Percentiles rank a stretch among this genome's conserved stretches.
phyloP scores from a whole-genome alignment of 2,329 filamentous ascomycete species.

The Cadophora gregata region DNA sequence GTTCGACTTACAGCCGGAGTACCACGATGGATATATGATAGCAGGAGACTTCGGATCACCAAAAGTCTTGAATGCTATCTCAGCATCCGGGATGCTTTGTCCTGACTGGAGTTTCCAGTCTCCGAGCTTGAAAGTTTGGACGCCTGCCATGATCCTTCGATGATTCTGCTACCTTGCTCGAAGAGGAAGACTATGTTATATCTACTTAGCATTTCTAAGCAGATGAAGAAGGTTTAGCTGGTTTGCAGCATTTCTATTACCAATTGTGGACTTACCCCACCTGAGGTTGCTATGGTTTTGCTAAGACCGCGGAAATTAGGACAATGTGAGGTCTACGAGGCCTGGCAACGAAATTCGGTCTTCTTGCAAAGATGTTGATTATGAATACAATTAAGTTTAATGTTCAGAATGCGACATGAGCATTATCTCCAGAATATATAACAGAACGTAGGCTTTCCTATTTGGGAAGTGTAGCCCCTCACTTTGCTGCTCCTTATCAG shows the following conservation, averaged over 20 bases:
- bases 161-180: not conserved
- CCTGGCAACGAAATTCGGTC: not conserved
- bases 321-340: not conserved
- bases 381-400: not conserved
- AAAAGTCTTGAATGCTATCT: constrained; percentile 79
- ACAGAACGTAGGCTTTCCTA: not conserved
- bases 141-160: constrained; percentile 28
- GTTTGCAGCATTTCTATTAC: constrained; percentile 7
- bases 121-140: constrained; percentile 62
- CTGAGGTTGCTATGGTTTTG: not conserved
- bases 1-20: constrained; percentile 59
- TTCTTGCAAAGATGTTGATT: not conserved
- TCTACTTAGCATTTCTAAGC: not conserved
- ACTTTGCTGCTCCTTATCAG: constrained; percentile 2
- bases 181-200: not conserved
- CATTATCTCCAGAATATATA: not conserved
- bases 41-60: constrained; percentile 66
- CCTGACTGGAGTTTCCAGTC: constrained; percentile 72
- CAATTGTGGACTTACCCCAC: constrained; percentile 7
- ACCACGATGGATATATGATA: constrained; percentile 81
- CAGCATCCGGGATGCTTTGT: constrained; percentile 64
- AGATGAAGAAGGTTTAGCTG: not conserved
- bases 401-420: not conserved
- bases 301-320: not conserved
- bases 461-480: constrained; percentile 3